Evolutionary conservation across 768 basidiomycete species (phyloP).

Genomic region (Glaciozyma martinii): DNA sequence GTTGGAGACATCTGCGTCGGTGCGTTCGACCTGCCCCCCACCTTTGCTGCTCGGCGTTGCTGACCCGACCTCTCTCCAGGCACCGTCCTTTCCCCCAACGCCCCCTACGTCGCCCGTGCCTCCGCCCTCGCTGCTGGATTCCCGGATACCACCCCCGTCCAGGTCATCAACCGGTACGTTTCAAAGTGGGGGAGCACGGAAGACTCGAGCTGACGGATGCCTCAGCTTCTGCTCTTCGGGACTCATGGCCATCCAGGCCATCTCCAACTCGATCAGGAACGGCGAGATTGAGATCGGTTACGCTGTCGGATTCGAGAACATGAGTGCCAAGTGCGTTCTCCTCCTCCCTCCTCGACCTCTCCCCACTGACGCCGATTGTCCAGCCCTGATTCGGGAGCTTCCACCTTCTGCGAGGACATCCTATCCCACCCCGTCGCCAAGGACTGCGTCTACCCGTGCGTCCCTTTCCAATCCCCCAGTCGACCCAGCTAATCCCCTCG

Average conservation of each 20-base stretch:
- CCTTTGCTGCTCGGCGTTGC: background rate
- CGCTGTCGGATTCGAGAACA: constrained; percentile 77
- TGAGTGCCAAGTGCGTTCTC: constrained; percentile 50
- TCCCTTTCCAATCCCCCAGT: background rate
- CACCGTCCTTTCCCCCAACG: constrained; percentile 75
- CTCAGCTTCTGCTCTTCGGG: constrained; percentile 70
- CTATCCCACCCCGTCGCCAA: constrained; percentile 58
- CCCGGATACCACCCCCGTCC: constrained; percentile 57
- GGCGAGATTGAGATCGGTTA: constrained; percentile 86
- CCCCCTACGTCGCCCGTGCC: constrained; percentile 75
- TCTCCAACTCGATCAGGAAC: constrained; percentile 65
- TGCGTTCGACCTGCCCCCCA: background rate
- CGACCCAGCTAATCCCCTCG: constrained; percentile 44
- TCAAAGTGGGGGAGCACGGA: background rate
- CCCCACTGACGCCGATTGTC: constrained; percentile 46
- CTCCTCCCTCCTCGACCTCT: background rate
- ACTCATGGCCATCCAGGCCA: constrained; percentile 67
- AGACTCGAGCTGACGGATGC: background rate
- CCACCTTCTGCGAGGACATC: constrained; percentile 57
- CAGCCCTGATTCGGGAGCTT: constrained; percentile 52
- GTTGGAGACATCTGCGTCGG: constrained; percentile 63
- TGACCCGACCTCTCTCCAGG: constrained; percentile 41
- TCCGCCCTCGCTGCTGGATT: constrained; percentile 78
- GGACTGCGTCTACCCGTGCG: constrained; percentile 53
- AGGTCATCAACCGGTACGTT: constrained; percentile 63